Conservation (phyloP, 768 basidiomycete species). For the Favolaschia claudopus region DNA sequence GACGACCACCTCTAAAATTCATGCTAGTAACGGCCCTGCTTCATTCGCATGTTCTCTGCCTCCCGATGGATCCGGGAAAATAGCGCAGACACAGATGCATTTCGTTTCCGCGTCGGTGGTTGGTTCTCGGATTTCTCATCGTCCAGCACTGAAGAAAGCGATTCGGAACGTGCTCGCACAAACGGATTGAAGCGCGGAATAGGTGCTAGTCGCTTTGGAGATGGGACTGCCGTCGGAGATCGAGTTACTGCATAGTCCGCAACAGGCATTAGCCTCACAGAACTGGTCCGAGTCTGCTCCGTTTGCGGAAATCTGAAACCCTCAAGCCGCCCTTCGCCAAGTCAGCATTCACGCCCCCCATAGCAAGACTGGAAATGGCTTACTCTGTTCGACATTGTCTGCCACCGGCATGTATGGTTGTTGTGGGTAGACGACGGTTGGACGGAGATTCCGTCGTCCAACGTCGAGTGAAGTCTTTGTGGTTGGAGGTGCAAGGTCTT, state of each 20-base stretch:
- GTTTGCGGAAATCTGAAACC: slow-evolving; percentile 7
- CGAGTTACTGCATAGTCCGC: background rate
- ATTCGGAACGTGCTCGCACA: slow-evolving; percentile 34
- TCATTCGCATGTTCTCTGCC: slow-evolving; percentile 7
- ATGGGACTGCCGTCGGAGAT: background rate
- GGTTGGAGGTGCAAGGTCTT: too few species aligned
- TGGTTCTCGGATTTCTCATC: background rate
- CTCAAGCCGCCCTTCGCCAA: slow-evolving; percentile 1
- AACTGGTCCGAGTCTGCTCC: background rate
- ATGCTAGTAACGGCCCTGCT: background rate
- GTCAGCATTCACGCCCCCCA: background rate
- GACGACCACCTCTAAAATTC: too few species aligned
- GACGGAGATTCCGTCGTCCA: too few species aligned
- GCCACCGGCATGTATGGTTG: too few species aligned
- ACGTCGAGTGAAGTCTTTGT: too few species aligned
- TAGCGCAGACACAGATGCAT: slow-evolving; percentile 14
- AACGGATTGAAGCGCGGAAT: slow-evolving; percentile 37
- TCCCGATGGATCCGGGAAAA: slow-evolving; percentile 18
- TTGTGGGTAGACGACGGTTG: too few species aligned
- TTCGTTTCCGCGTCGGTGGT: slow-evolving; percentile 8
- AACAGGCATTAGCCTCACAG: background rate
- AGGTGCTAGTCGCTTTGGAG: slow-evolving; percentile 29
- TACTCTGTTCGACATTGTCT: background rate
- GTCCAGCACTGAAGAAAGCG: slow-evolving; percentile 33
- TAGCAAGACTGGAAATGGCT: background rate